A percentile compares a stretch with the other conserved stretches of the same genome.
Evolutionary conservation across 306 rosid species (phyloP).

Genomic region (Glycyrrhiza uralensis): DNA sequence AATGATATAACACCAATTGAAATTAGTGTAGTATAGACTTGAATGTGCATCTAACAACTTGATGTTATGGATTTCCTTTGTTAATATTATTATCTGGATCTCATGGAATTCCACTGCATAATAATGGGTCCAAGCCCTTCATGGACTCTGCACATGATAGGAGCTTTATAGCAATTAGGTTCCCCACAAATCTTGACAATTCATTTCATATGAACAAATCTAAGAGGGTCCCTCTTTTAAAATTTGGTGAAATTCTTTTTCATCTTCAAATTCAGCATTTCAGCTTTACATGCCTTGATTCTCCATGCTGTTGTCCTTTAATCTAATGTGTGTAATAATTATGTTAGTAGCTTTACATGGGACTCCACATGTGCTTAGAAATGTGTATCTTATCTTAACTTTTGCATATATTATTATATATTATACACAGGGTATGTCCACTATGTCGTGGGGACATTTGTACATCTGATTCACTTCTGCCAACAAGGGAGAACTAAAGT

Average conservation of each 20-base stretch:
- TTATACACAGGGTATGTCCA: slow-evolving; percentile 89
- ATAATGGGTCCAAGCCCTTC: too few species aligned
- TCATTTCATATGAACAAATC: slow-evolving; percentile 1
- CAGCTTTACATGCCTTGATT: slow-evolving; percentile 9
- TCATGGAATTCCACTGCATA: too few species aligned
- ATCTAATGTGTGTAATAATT: background rate
- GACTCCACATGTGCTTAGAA: slow-evolving; percentile 9
- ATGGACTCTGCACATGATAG: too few species aligned
- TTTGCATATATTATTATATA: background rate
- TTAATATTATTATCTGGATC: too few species aligned
- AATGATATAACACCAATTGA: background rate
- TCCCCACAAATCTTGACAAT: background rate
- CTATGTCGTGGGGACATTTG: slow-evolving; percentile 91
- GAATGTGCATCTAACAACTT: too few species aligned
- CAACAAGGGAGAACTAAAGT: slow-evolving; percentile 46
- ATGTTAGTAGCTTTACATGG: background rate
- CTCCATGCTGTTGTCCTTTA: slow-evolving; percentile 11
- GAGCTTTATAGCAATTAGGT: background rate
- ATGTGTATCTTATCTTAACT: slow-evolving; percentile 9
- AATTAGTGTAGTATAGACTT: too few species aligned
- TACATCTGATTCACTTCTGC: slow-evolving; percentile 49
- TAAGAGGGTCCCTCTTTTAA: slow-evolving; percentile 8
- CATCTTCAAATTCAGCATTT: background rate
- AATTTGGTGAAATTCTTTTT: background rate
- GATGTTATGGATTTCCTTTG: too few species aligned